Conservation (phyloP, 148 eudicot genomes). For the Heliosperma pusillum region DNA sequence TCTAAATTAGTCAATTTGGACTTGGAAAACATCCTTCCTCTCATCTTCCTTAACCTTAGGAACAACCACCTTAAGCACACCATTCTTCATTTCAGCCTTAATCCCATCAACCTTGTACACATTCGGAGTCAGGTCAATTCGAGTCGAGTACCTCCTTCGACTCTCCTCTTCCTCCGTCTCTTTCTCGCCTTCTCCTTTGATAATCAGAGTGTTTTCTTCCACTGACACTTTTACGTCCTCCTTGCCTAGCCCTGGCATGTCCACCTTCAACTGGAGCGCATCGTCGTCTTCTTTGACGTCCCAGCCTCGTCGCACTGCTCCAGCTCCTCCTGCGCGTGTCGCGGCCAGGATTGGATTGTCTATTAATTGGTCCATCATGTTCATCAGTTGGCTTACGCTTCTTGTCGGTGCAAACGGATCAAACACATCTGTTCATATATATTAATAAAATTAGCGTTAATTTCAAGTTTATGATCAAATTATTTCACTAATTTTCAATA, state of each 20-base stretch:
- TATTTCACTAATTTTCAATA: too few species aligned
- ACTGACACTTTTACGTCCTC: constrained; percentile 69
- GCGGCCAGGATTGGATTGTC: constrained; percentile 40
- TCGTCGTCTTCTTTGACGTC: constrained; percentile 54
- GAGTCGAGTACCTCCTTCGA: constrained; percentile 42
- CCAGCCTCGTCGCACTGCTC: constrained; percentile 47
- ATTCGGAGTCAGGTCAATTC: constrained; percentile 51
- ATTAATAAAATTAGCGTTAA: too few species aligned
- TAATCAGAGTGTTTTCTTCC: constrained; percentile 60
- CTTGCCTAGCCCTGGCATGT: constrained; percentile 84
- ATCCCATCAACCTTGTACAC: constrained; percentile 40
- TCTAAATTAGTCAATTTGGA: constrained; percentile 33
- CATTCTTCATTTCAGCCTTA: constrained; percentile 63
- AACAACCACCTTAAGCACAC: constrained; percentile 48
- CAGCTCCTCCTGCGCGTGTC: constrained; percentile 24
- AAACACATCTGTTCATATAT: constrained; percentile 45
- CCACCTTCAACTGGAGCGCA: constrained; percentile 49
- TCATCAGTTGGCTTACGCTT: constrained; percentile 63
- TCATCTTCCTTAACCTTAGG: constrained; percentile 59
- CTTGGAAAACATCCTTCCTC: constrained; percentile 45
- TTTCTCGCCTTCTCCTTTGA: constrained; percentile 52
- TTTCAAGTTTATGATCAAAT: too few species aligned
- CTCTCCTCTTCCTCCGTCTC: constrained; percentile 40
- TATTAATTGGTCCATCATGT: constrained; percentile 66
- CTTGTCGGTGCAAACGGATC: constrained; percentile 65